phyloP scores from a whole-genome alignment of 352 stramenopile species.

The Globisporangium alternatum region DNA sequence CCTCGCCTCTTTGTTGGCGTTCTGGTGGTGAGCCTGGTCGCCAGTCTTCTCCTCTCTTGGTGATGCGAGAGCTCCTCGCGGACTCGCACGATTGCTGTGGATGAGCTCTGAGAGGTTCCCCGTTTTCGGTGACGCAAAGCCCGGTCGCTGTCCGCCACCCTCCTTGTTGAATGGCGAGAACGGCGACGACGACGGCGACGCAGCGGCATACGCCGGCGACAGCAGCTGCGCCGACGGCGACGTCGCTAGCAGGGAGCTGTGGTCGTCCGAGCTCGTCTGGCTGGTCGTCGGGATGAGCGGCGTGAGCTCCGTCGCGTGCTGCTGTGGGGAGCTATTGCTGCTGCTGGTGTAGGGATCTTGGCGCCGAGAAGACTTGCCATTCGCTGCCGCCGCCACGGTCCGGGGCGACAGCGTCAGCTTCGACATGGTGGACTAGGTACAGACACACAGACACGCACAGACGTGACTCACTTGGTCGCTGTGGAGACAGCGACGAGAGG shows the following conservation, averaged over 20 bases:
- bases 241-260: conserved; percentile 5
- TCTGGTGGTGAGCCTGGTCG: not conserved
- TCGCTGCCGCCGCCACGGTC: not conserved
- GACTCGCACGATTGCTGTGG: conserved; percentile 5
- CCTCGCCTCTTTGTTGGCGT: not conserved
- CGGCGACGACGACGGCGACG: conserved; percentile 22
- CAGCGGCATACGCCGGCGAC: conserved; percentile 44
- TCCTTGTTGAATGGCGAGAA: conserved; percentile 29
- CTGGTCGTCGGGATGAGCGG: conserved; percentile 40
- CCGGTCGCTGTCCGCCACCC: conserved; percentile 1
- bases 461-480: not conserved
- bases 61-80: not conserved
- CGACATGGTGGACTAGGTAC: not conserved
- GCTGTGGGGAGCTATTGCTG: not conserved
- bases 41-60: not conserved
- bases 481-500: not conserved
- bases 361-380: not conserved
- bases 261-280: conserved; percentile 21
- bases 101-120: conserved; percentile 10
- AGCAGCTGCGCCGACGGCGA: conserved; percentile 20
- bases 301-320: conserved; percentile 43
- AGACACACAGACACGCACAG: not conserved
- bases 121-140: conserved; percentile 5
- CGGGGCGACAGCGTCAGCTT: conserved; percentile 7
- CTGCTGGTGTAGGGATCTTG: conserved; percentile 2